Base-by-base conservation (phyloP, 129 eudicot genomes). In the Kitagawia praeruptora region DNA sequence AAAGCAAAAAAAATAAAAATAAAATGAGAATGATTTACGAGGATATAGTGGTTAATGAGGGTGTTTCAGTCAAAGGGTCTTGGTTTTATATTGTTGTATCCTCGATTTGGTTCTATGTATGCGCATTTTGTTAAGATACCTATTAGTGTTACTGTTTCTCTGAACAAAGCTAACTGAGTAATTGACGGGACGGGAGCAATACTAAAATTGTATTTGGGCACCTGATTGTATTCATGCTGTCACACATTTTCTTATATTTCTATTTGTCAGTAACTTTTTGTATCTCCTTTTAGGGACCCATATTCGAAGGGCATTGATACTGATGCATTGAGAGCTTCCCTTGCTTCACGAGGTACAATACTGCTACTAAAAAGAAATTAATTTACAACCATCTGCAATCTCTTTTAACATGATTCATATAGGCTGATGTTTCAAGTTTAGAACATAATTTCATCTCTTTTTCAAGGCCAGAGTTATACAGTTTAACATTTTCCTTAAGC, bases 271-370 rank as follows among this genome's bases (percentile, higher is more conserved):
- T 70, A 31, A 13, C 18, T 61, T 27, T 75, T 56, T 42, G 13
- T 45, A 53, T 51, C 39, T 80, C 71, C 2, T 31, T 78, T 54
- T 80, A 92, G 97, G 97, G 97, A 92, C 82, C 97, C 97, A 56
- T 84, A 86, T 75, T 89, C 93, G 18, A 85, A 79, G 71, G 96
- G 95, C 45, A 80, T 90, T 48, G 86, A 89, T 76, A 76, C 81
- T 5, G 91, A 92, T 34, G 84, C 82, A 82, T 80, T 92, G 82
- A 88, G 83, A 81, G 82, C 82, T n/a, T 76, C 91, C 79, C 84
- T 88, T 75, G 90, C 90, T 75, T 88, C 86, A 71, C 82, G 79
- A 76, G 97, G 97, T 92, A 83, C 40, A 71, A 76, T 18, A 73
- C 76, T 53, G 19, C 4, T 53, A 16, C 40, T 61, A 15, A 67